Evolutionary conservation across 345 rosid species (phyloP).

Genomic region (Eucalyptus fibrosa): DNA sequence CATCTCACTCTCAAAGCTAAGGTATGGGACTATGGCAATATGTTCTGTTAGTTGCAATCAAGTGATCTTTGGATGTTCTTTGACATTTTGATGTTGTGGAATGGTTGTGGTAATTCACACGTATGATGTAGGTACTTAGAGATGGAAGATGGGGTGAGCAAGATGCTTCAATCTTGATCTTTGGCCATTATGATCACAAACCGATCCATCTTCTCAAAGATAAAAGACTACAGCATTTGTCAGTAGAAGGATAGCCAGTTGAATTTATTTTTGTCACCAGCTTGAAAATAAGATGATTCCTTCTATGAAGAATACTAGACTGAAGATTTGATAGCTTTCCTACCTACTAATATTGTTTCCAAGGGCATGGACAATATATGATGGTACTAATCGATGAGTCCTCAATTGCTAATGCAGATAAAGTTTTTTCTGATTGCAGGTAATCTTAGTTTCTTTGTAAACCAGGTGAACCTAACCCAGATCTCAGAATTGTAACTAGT

Average conservation of each 20-base stretch:
- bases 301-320: not conserved
- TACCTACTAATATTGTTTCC: constrained; percentile 7
- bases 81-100: no score
- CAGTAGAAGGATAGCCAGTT: not conserved
- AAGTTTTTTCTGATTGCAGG: constrained; percentile 15
- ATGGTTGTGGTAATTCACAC: no score
- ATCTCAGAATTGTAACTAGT: constrained; percentile 66
- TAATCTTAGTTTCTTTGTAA: not conserved
- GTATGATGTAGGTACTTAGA: no score
- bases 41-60: no score
- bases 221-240: not conserved
- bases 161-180: not conserved
- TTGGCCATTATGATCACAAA: not conserved
- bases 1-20: no score
- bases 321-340: not conserved
- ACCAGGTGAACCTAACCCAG: constrained; percentile 72
- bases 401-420: not conserved
- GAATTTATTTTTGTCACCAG: not conserved
- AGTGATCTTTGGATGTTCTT: no score
- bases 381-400: constrained; percentile 34
- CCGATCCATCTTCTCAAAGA: not conserved
- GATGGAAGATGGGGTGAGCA: not conserved
- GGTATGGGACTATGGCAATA: no score
- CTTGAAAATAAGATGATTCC: not conserved
- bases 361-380: constrained; percentile 88